Evolutionary conservation across 148 eudicot genomes (phyloP), one percentile per base, ranked within the genome.

Genomic region (Rhododendron simsii): DNA sequence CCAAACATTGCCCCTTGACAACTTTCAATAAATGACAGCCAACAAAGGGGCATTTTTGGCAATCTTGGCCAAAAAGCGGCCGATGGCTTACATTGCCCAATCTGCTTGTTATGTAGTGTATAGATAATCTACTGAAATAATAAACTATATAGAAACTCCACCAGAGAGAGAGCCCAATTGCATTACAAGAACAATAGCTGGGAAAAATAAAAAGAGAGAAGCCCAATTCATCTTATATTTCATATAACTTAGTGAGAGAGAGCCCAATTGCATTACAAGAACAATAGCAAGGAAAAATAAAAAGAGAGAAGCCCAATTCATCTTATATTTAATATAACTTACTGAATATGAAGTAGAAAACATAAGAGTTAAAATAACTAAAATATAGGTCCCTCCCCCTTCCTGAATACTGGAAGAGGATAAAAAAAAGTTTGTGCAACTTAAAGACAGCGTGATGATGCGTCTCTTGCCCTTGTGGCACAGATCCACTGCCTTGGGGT

Each of bases 401-500:
- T 30, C 53, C 14, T 39, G 48, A n/a, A n/a, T 47, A 26, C 48
- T 4, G 35, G 81, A 13, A n/a, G 81, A 47, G 55, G 81, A 48
- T 21, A 41, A 18, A 7, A 78, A n/a, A 67, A 63, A n/a, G 0
- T 2, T 26, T 51, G 20, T 15, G 18, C 63, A 51, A 80, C 82
- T 82, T 41, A 82, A 45, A 28, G 59, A 69, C 35, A 23, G 51
- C 16, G n/a, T 15, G 39, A 84, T 65, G 55, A 84, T 1, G 71
- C 6, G 2, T 47, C 83, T 83, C 53, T 82, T 28, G 81, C 83
- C 88, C 95, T 90, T 65, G 95, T 92, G 69, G 94, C 94, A 86
- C 98, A 95, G 26, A 96, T 37, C 98, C 98, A 96, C 83, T 93
- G 92, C 87, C 95, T 91, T 4, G 95, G 96, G 55, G 87, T 88